A percentile compares a stretch with the other conserved stretches of the same genome.
phyloP scores from a whole-genome alignment of 257 asterid species.

The Nicotiana undulata region DNA sequence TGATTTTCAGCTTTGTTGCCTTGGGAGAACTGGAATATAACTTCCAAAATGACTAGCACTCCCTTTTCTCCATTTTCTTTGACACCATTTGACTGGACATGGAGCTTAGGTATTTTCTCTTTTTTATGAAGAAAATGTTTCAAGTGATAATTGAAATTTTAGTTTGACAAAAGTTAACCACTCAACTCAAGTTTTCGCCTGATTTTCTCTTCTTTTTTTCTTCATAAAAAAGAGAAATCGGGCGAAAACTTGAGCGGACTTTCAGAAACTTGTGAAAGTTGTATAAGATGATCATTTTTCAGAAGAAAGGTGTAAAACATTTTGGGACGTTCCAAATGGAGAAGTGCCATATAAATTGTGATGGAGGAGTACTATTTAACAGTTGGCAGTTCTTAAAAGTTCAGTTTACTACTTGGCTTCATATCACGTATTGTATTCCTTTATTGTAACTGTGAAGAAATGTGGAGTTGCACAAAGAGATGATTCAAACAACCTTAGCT shows the following conservation, averaged over 20 bases:
- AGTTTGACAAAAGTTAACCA: not conserved
- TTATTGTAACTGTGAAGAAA: not conserved
- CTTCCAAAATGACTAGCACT: not conserved
- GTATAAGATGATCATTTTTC: not conserved
- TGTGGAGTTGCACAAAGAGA: not conserved
- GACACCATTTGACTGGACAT: not conserved
- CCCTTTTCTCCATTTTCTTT: not conserved
- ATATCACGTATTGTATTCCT: not conserved
- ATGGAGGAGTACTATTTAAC: not conserved
- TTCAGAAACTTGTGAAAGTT: not conserved
- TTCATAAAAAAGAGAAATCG: not conserved
- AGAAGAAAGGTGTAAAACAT: not conserved
- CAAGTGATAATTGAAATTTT: not conserved
- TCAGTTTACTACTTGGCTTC: not conserved
- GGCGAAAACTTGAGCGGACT: not conserved
- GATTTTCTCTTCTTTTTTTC: no score
- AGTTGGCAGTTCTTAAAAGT: not conserved
- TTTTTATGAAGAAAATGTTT: not conserved
- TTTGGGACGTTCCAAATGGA: not conserved
- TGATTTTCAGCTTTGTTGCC: not conserved
- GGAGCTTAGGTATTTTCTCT: not conserved
- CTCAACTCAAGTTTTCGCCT: no score
- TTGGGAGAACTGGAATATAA: not conserved
- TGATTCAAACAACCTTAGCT: not conserved
- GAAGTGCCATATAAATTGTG: not conserved